These are phyloP conservation scores for Fraxinus cuspidata DNA, from an alignment of 257 asterid genomes.

Conservation along the genomic window DNA sequence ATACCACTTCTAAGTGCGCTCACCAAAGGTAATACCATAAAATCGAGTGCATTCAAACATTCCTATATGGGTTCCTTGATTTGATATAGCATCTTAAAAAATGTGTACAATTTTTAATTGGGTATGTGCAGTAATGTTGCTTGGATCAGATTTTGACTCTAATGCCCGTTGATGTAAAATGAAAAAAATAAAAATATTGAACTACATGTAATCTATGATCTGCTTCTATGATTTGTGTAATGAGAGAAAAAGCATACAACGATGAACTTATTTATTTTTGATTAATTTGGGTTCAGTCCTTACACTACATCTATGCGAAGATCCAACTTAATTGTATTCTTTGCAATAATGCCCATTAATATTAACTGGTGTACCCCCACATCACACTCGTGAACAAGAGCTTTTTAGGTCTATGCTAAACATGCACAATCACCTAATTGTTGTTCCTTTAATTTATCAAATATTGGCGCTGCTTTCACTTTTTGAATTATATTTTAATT, in stretches of 20 bases:
- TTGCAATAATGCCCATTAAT: background rate
- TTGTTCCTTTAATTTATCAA: background rate
- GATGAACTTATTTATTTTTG: background rate
- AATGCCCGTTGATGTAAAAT: background rate
- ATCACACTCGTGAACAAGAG: background rate
- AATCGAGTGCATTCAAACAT: background rate
- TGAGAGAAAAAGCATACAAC: background rate
- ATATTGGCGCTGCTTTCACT: background rate
- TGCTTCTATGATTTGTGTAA: background rate
- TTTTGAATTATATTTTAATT: background rate
- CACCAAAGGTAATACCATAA: slow-evolving; percentile 54
- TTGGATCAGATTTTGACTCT: background rate
- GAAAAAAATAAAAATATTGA: background rate
- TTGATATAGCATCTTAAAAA: background rate
- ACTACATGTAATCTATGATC: background rate
- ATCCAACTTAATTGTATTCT: background rate
- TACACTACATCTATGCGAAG: background rate
- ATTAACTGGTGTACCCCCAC: background rate
- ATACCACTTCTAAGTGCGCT: slow-evolving; percentile 67
- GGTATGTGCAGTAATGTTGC: background rate
- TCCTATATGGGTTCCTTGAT: slow-evolving; percentile 5
- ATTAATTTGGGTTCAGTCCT: background rate
- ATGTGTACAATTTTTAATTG: background rate
- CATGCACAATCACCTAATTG: background rate
- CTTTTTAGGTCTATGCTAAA: background rate